Evolutionary conservation across 345 rosid species (phyloP).

Genomic region (Linum tenue): DNA sequence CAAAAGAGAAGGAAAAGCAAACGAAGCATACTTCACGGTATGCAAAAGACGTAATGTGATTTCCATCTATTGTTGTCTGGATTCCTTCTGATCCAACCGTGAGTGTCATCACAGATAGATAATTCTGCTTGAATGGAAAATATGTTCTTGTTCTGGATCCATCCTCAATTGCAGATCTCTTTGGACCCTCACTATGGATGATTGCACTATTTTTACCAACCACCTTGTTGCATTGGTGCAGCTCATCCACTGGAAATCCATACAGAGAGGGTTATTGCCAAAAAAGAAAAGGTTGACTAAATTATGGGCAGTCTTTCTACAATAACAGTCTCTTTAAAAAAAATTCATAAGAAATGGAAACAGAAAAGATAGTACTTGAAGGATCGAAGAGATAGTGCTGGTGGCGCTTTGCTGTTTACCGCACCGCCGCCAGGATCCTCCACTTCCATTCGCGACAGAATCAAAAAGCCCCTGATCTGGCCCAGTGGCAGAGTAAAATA

Average conservation of each 20-base stretch:
- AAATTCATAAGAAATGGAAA: no score
- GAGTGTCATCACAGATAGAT: constrained; percentile 4
- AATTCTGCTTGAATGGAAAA: constrained; percentile 7
- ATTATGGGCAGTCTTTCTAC: not conserved
- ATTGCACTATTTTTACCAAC: constrained; percentile 48
- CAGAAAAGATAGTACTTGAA: no score
- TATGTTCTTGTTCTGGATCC: not conserved
- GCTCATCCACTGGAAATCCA: constrained; percentile 53
- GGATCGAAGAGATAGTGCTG: no score
- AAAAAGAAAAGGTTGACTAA: not conserved
- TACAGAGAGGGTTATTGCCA: not conserved
- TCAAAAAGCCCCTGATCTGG: no score
- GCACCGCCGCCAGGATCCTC: no score
- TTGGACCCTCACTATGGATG: constrained; percentile 4
- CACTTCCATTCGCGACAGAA: no score
- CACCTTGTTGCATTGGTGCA: constrained; percentile 79
- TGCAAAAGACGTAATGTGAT: constrained; percentile 6
- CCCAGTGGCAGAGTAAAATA: no score
- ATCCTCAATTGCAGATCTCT: not conserved
- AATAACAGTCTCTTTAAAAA: no score
- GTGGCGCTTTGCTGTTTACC: no score
- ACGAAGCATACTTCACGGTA: constrained; percentile 9
- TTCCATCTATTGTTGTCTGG: constrained; percentile 10
- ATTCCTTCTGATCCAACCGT: constrained; percentile 7
- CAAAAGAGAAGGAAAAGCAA: not conserved